Evolutionary conservation across 208 protist genomes (phyloP), one percentile per base, ranked within the genome.

Genomic region (Trypanosomatidae sp.): DNA sequence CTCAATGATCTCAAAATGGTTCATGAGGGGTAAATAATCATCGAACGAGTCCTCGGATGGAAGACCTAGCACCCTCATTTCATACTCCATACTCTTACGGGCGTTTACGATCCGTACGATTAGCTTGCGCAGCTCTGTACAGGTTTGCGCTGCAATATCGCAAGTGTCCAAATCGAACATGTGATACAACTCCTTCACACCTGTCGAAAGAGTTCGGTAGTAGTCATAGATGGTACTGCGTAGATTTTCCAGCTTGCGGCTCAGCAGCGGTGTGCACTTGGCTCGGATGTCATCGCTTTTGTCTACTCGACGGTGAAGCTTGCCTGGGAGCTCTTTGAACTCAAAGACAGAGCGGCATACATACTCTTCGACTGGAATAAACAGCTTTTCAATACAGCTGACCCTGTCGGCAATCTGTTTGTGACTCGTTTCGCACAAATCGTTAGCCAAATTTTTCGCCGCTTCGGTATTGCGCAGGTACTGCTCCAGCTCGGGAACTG

Each of bases 91-190:
- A 66, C 71, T 74, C n/a, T 90, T 74, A 62, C 91, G 82, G 13
- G 76, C 78, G 7, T 77, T 71, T 13, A 80, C 68, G 41, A 94
- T 81, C 22, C 85, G 58, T 39, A 86, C 76, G 8, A 93, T 86
- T 49, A 97, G 74, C 69, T 88, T 83, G 36, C 88, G 81, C 49
- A 95, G 81, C 66, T 94, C 90, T 8, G 79, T 46, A 69, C 93
- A 97, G 6, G 91, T 97, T 79, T 95, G 90, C 9, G 88, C 89
- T 30, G 90, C 91, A 69, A 97, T 92, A 69, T 97, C 89, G 76
- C 86, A 90, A 56, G 92, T 92, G 19, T 97, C 90, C 36, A 95
- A 50, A 67, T 85, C 93, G 68, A 95, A 93, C 75, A 97, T 87
- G 50, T 92, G 80, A 71, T 93, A 88, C 69, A 97, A 77, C 70